Percentiles rank a stretch among this genome's conserved stretches.
Evolutionary conservation across 2,329 filamentous ascomycete genomes (phyloP).

Genomic region (Neopestalotiopsis clavispora): DNA sequence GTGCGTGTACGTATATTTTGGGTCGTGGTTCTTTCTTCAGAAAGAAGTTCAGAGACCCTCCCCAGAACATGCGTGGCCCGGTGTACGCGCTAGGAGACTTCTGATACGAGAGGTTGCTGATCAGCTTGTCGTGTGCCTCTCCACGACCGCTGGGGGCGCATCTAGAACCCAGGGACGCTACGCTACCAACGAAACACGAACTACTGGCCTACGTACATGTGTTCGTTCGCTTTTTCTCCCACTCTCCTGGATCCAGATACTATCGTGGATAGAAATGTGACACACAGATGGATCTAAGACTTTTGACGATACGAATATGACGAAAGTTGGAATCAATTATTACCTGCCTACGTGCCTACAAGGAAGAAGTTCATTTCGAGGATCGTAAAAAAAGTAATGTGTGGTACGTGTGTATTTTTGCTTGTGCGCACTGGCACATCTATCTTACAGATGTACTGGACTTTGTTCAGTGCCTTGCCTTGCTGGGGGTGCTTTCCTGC

Average conservation of each 20-base stretch:
- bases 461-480: not conserved
- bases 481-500: not conserved
- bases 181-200: slow-evolving; percentile 2
- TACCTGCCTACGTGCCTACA: too few species aligned
- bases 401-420: not conserved
- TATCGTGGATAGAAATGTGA: not conserved
- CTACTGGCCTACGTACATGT: not conserved
- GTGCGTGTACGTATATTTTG: not conserved
- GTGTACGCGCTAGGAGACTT: slow-evolving; percentile 10
- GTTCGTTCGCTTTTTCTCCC: not conserved
- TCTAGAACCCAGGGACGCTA: not conserved
- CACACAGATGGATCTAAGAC: not conserved
- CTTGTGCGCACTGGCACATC: not conserved
- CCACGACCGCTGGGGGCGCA: not conserved
- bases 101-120: slow-evolving; percentile 12
- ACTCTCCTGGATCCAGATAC: not conserved
- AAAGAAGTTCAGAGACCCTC: not conserved
- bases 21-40: not conserved
- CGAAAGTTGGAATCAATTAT: too few species aligned
- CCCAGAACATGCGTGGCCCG: slow-evolving; percentile 1
- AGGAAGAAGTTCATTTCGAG: too few species aligned
- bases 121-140: not conserved
- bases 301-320: not conserved
- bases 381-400: not conserved
- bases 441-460: not conserved